phyloP scores from a whole-genome alignment of 176 grass and related monocot species.

The Guadua angustifolia region DNA sequence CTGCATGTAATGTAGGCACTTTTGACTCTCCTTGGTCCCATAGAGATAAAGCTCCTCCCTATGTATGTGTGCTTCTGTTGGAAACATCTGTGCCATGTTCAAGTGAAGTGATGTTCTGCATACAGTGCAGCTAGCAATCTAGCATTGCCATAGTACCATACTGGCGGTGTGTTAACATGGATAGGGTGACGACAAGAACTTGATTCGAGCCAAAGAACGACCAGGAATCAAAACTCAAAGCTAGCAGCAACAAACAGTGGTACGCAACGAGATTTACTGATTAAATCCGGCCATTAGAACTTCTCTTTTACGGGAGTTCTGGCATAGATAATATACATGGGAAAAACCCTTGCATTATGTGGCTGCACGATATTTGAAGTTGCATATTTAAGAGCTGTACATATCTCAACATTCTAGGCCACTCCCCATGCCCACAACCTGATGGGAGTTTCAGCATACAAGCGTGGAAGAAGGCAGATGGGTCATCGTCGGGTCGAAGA shows the following conservation, averaged over 20 bases:
- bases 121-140: neutral
- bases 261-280: neutral
- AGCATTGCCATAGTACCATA: neutral
- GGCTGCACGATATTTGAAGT: neutral
- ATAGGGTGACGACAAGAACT: neutral
- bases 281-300: neutral
- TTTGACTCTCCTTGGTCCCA: constrained; percentile 22
- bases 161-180: neutral
- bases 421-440: constrained; percentile 25
- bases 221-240: neutral
- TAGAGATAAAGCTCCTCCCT: neutral
- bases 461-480: neutral
- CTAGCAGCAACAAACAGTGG: neutral
- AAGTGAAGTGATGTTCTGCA: neutral
- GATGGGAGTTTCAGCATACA: constrained; percentile 27
- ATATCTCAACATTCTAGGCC: constrained; percentile 31
- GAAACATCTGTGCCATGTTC: neutral
- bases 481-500: neutral
- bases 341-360: constrained; percentile 9
- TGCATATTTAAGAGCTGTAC: constrained; percentile 35
- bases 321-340: constrained; percentile 30
- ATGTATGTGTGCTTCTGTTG: neutral
- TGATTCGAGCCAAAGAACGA: neutral
- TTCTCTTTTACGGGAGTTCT: constrained; percentile 33
- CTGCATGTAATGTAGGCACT: constrained; percentile 42